Evolutionary conservation across 192 early-diverging fungal species (phyloP).

Genomic region (Entomortierella chlamydospora): DNA sequence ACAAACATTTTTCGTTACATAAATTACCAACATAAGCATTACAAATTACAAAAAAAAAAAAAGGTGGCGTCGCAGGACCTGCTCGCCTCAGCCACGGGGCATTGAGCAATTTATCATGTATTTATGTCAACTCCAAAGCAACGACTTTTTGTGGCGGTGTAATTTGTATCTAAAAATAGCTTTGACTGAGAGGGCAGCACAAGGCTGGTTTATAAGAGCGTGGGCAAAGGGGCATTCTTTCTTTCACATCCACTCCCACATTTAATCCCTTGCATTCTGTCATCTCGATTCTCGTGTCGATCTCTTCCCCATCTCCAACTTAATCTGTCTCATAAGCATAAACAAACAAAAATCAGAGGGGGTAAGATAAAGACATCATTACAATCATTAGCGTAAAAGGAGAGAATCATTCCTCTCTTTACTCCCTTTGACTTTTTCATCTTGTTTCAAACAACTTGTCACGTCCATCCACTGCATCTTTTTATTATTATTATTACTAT

Average conservation of each 20-base stretch:
- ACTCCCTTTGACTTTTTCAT: not conserved
- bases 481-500: too few relatives aligned
- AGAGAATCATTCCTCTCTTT: not conserved
- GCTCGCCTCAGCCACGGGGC: not conserved
- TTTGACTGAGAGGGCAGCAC: too few relatives aligned
- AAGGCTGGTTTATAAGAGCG: not conserved
- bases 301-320: not conserved
- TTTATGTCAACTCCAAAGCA: not conserved
- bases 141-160: constrained; percentile 1
- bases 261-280: too few relatives aligned
- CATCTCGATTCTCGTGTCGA: not conserved
- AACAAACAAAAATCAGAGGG: not conserved
- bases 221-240: too few relatives aligned
- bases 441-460: not conserved
- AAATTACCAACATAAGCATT: too few relatives aligned
- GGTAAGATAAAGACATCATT: not conserved
- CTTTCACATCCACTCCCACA: too few relatives aligned
- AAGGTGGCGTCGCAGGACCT: too few relatives aligned
- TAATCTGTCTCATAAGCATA: not conserved
- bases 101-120: not conserved
- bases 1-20: not conserved
- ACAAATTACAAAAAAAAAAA: not conserved
- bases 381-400: too few relatives aligned
- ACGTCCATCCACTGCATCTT: not conserved
- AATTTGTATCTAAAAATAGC: constrained; percentile 12